Evolutionary conservation across 108 stramenopile species (phyloP).

Genomic region (Fistulifera pelliculosa): DNA sequence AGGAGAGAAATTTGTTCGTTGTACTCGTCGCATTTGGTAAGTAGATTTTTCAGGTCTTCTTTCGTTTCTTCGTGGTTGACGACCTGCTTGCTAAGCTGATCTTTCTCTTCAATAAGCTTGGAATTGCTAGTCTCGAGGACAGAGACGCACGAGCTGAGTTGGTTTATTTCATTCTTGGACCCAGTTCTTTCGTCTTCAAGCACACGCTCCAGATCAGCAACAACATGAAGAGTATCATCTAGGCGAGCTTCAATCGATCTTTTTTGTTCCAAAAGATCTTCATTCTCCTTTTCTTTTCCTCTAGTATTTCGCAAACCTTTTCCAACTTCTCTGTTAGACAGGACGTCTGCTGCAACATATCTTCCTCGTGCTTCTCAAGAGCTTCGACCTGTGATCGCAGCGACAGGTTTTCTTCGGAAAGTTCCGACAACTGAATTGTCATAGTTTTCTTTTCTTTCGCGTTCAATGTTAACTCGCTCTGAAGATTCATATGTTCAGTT

Average conservation of each 20-base stretch:
- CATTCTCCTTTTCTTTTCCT: neutral
- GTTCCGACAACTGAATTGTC: too few species aligned
- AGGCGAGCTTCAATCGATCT: neutral
- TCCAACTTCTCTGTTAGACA: neutral
- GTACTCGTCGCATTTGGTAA: neutral
- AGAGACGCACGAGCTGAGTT: neutral
- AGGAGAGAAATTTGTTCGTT: neutral
- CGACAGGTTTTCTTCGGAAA: too few species aligned
- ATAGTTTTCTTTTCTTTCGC: too few species aligned
- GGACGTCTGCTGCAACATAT: neutral
- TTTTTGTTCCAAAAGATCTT: neutral
- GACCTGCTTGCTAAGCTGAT: neutral
- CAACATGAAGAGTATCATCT: neutral
- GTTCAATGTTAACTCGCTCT: too few species aligned
- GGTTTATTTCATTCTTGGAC: neutral
- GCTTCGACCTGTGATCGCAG: too few species aligned
- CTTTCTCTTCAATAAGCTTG: neutral
- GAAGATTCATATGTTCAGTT: too few species aligned
- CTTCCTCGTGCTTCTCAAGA: too few species aligned
- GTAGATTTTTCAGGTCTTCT: too few species aligned
- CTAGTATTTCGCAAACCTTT: neutral
- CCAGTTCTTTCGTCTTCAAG: neutral
- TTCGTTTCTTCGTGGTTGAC: neutral
- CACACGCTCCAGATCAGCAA: neutral
- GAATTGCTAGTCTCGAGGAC: neutral